Evolutionary conservation across 2,329 filamentous ascomycete genomes (phyloP), one percentile per base, ranked within the genome.

Genomic region (Fusarium veterinarium): DNA sequence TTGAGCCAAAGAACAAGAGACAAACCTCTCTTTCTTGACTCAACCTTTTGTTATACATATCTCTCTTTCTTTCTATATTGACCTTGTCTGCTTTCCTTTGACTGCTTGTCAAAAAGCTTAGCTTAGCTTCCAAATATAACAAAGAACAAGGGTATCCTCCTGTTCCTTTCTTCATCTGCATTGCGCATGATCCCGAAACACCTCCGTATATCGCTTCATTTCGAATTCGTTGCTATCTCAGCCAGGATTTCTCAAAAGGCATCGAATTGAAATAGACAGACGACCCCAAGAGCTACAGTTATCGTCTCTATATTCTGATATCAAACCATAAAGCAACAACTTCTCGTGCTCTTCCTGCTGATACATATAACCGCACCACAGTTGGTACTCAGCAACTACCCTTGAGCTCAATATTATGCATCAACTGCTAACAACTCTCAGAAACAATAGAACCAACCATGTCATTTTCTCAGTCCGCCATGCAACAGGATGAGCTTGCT

Each of bases 401-500:
- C 45, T 60, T 17, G 8, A 25, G 17, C 23, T 41, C 28, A 17
- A n/a, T 38, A 20, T 37, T 16, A 31, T 57, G 62, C 37, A 49
- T 20, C 38, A 61, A 7, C 23, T 38, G 38, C 72, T 77, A 67
- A 77, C 42, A 69, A 33, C 17, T 30, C 28, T 19, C 35, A 60
- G 64, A 64, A 45, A 59, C 11, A 14, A 71, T 57, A 66, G 23
- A 55, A 65, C 28, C 42, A 55, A 77, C 75, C 64, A 84, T 84
- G 83, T 82, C 80, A 67, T 83, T 83, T 76, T 71, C 83, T 72
- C 83, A 82, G 60, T 57, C 74, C 58, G 86, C 83, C 70, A 88
- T 89, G 84, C 90, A 92, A 77, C 91, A 95, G 79, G 93, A 97
- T 72, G 95, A 97, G 75, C 91, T 97, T 40, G 89, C 92, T n/a